Conservation (phyloP, 306 rosid genomes). For the Potentilla sterilis region DNA sequence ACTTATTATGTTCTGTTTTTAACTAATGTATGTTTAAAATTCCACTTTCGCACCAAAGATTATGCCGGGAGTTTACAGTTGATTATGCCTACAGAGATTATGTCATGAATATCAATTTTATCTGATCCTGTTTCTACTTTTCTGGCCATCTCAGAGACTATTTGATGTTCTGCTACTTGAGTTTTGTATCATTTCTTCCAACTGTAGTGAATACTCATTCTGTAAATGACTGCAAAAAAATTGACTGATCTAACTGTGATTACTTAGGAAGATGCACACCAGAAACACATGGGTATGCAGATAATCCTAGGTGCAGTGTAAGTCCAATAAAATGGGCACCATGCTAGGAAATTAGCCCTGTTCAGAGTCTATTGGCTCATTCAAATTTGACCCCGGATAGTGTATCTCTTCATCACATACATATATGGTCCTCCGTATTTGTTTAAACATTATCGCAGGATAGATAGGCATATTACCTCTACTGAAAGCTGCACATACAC, state of each 20-base stretch:
- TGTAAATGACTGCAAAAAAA: not conserved
- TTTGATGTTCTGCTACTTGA: not conserved
- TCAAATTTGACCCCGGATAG: not conserved
- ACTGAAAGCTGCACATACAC: constrained; percentile 77
- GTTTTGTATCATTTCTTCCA: not conserved
- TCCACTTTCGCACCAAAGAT: not conserved
- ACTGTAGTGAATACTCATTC: not conserved
- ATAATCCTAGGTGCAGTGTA: not conserved
- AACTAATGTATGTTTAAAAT: not conserved
- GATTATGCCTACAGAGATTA: not conserved
- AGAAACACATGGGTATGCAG: not conserved
- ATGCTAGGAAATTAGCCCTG: not conserved
- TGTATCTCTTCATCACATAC: not conserved
- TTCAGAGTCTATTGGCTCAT: not conserved
- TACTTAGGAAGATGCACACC: not conserved
- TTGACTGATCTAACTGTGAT: not conserved
- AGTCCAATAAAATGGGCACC: not conserved
- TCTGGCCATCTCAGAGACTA: not conserved
- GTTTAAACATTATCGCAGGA: not conserved
- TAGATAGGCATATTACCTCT: constrained; percentile 41
- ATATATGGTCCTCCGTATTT: not conserved
- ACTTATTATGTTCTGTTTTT: not conserved
- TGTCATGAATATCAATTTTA: not conserved
- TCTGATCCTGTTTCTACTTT: not conserved
- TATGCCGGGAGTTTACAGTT: not conserved